Evolutionary conservation across 768 basidiomycete species (phyloP), one percentile per base, ranked within the genome.

Genomic region (Mycena chlorophos): DNA sequence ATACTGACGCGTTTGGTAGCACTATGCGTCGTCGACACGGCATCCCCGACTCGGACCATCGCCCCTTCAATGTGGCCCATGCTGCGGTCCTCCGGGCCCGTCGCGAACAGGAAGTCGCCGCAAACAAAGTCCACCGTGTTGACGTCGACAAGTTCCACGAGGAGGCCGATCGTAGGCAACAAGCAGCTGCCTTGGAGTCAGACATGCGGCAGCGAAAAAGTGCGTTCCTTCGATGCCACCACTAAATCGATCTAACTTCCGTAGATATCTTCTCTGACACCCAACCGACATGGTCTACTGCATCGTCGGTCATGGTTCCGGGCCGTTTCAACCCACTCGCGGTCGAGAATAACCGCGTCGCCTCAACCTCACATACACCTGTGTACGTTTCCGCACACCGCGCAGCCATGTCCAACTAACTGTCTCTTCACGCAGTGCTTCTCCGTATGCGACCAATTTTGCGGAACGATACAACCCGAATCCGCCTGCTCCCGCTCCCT

Each of bases 51-150:
- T 78, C 77, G 54, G 91, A 93, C 75, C 78, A 84, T 60, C 79
- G 91, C 28, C 89, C 91, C 13, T 93, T 93, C 78, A 88, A 88
- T 68, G 88, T 92, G 60, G 91, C 91, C n/a, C 90, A 89, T 70
- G 82, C 89, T 61, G 88, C 87, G 55, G 86, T 84, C 34, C 72
- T 78, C 57, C 77, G 77, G 52, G 73, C 79, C 43, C 79, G 81
- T 58, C 77, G 82, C 64, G 82, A 87, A 63, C 73, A 80, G 62
- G 78, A 76, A 50, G 72, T 73, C 47, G 69, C 73, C 68, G 61
- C 70, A 66, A 66, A 73, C 71, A 68, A 67, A 63, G 63, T 57
- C 52, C 42, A 67, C 55, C 54, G 63, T 58, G 63, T 67, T 71
- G 51, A 64, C 69, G 60, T 62, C 42, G 60, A 62, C 25, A 42